A percentile compares a stretch with the other conserved stretches of the same genome.
Conservation (phyloP, 768 basidiomycete species). For the Auriscalpium microsporum region DNA sequence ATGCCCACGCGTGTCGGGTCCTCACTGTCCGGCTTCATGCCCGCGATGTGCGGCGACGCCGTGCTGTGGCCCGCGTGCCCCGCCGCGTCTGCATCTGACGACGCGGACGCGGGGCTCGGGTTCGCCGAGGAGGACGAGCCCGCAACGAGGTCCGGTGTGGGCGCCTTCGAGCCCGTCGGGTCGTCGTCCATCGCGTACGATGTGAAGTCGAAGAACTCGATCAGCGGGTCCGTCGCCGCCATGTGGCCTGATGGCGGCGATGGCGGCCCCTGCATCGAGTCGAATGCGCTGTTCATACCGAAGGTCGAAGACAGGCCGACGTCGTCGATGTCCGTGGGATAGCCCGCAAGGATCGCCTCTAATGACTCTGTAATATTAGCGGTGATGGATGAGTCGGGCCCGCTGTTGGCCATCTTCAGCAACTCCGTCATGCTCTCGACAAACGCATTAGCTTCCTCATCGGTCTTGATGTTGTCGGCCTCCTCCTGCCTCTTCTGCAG, state of each 20-base stretch:
- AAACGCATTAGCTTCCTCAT: constrained; percentile 57
- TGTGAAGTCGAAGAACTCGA: constrained; percentile 64
- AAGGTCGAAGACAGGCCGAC: constrained; percentile 16
- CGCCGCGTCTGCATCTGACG: constrained; percentile 41
- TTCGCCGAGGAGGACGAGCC: constrained; percentile 55
- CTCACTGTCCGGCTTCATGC: constrained; percentile 37
- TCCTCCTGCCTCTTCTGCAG: constrained; percentile 22
- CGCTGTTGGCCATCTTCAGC: constrained; percentile 43
- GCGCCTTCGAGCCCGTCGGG: constrained; percentile 51
- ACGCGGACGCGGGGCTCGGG: constrained; percentile 67
- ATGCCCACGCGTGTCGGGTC: constrained; percentile 48
- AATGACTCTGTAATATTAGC: constrained; percentile 47
- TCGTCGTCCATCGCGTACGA: constrained; percentile 50
- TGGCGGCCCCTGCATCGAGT: background rate
- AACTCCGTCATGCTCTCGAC: constrained; percentile 58
- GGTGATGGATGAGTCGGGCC: constrained; percentile 30
- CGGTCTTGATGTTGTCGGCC: constrained; percentile 40
- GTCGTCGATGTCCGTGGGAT: constrained; percentile 32
- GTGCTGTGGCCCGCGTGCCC: constrained; percentile 22
- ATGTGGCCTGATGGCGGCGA: constrained; percentile 26
- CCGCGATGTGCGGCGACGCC: constrained; percentile 32
- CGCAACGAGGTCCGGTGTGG: constrained; percentile 64
- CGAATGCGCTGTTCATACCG: constrained; percentile 22
- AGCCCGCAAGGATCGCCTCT: constrained; percentile 56
- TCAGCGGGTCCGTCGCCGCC: constrained; percentile 38